Conservation (phyloP, 768 basidiomycete species). For the Podaxis sp. region DNA sequence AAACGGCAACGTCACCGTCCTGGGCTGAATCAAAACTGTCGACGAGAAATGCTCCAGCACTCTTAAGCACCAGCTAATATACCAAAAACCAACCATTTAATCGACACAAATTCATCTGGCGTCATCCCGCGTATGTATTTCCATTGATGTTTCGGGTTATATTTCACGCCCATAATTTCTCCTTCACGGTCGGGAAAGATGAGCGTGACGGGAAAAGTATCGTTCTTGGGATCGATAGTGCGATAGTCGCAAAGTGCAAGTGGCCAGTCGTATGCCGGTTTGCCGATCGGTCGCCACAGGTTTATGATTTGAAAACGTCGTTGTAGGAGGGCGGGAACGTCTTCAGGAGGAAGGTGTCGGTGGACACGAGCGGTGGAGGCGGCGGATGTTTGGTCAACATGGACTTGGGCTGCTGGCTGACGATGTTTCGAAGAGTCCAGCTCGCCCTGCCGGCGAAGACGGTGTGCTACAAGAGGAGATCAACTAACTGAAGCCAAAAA, state of each 20-base stretch:
- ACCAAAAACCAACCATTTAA: conserved; percentile 47
- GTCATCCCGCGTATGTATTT: conserved; percentile 47
- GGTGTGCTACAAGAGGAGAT: conserved; percentile 34
- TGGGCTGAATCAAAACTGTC: conserved; percentile 37
- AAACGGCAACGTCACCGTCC: conserved; percentile 40
- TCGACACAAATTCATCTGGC: conserved; percentile 48
- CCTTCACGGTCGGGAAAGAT: conserved; percentile 51
- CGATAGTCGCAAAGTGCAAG: conserved; percentile 52
- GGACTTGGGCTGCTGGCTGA: conserved; percentile 45
- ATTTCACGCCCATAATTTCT: conserved; percentile 47
- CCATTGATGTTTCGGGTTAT: conserved; percentile 51
- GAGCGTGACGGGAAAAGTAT: conserved; percentile 45
- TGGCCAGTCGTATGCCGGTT: conserved; percentile 50
- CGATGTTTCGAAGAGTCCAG: conserved; percentile 35
- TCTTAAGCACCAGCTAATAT: not conserved
- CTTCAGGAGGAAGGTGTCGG: conserved; percentile 47
- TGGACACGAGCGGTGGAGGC: conserved; percentile 47
- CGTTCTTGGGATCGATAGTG: conserved; percentile 39
- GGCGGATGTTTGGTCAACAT: conserved; percentile 54
- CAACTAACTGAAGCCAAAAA: not conserved
- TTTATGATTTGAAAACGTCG: conserved; percentile 60
- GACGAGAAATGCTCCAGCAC: not conserved
- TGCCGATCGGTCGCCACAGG: conserved; percentile 55
- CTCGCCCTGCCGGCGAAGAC: conserved; percentile 39
- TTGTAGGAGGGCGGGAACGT: conserved; percentile 42